Percentiles rank a stretch among this genome's conserved stretches.
Evolutionary conservation across 2,329 filamentous ascomycete genomes (phyloP).

Genomic region (Alternaria gansuensis): DNA sequence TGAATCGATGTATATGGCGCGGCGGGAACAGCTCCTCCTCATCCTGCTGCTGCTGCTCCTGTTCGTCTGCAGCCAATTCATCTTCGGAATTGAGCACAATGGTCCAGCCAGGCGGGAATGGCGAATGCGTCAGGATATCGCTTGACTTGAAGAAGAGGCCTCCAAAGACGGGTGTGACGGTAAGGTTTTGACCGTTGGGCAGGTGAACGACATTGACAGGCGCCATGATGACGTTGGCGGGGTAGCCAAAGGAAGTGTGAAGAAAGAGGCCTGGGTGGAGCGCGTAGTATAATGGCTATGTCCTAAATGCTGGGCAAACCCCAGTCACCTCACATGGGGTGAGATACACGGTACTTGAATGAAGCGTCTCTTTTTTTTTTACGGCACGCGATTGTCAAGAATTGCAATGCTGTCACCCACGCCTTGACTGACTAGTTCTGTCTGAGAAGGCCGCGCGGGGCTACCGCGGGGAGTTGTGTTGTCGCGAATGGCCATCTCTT

Average conservation of each 20-base stretch:
- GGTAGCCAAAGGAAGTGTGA: slow-evolving; percentile 29
- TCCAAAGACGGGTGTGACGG: slow-evolving; percentile 86
- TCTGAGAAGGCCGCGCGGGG: slow-evolving; percentile 28
- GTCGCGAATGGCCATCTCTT: neutral
- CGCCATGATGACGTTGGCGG: slow-evolving; percentile 51
- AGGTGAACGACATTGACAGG: slow-evolving; percentile 68
- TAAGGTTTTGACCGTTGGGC: slow-evolving; percentile 86
- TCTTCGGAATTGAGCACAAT: slow-evolving; percentile 80
- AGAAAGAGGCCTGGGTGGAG: slow-evolving; percentile 1
- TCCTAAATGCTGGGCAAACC: slow-evolving; percentile 13
- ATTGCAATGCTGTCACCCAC: slow-evolving; percentile 24
- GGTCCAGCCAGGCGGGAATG: slow-evolving; percentile 88
- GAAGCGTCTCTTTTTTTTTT: slow-evolving; percentile 12
- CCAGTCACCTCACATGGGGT: slow-evolving; percentile 33
- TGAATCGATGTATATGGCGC: slow-evolving; percentile 70
- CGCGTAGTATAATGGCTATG: slow-evolving; percentile 4
- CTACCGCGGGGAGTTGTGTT: slow-evolving; percentile 17
- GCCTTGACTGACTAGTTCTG: slow-evolving; percentile 15
- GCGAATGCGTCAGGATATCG: slow-evolving; percentile 70
- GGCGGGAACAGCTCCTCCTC: slow-evolving; percentile 40
- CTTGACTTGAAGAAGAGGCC: slow-evolving; percentile 89
- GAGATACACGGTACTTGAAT: slow-evolving; percentile 17
- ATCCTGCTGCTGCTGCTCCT: slow-evolving; percentile 48
- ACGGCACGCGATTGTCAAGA: slow-evolving; percentile 33
- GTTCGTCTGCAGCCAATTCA: slow-evolving; percentile 25